These are phyloP conservation scores for Phytophthora sojae DNA, from an alignment of 352 stramenopile species.

Conservation along the genomic window DNA sequence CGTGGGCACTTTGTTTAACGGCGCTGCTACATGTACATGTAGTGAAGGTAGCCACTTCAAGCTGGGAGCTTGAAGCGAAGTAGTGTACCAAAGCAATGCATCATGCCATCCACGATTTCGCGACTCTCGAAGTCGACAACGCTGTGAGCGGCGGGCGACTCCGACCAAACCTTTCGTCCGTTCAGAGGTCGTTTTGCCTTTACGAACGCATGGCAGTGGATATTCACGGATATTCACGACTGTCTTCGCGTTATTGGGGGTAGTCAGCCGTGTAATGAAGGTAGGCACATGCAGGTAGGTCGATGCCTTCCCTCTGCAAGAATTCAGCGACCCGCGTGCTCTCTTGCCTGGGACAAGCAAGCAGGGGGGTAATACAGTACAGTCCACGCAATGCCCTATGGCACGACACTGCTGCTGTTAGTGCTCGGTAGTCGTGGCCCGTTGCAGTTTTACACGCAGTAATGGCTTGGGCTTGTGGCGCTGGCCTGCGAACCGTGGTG, in stretches of 20 bases:
- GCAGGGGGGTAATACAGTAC: not conserved
- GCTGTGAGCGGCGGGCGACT: slow-evolving; percentile 1
- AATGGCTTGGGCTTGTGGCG: slow-evolving; percentile 18
- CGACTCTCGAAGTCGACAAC: slow-evolving; percentile 1
- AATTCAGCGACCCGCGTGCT: slow-evolving; percentile 17
- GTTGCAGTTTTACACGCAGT: slow-evolving; percentile 15
- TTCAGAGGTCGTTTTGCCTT: not conserved
- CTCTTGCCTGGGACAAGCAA: slow-evolving; percentile 31
- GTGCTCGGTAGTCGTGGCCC: slow-evolving; percentile 16
- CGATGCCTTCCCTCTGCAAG: slow-evolving; percentile 9
- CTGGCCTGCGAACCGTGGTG: not conserved
- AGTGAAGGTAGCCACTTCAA: not conserved
- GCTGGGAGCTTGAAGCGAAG: not conserved
- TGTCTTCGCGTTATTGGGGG: not conserved
- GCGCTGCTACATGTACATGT: slow-evolving; percentile 10
- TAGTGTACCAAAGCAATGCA: not conserved
- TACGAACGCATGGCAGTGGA: slow-evolving; percentile 7
- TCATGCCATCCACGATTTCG: slow-evolving; percentile 10
- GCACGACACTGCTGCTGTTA: slow-evolving; percentile 16
- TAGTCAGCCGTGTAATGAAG: not conserved
- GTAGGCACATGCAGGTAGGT: too few relatives aligned
- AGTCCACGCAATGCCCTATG: not conserved
- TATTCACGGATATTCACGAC: slow-evolving; percentile 14
- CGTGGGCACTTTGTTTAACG: not conserved
- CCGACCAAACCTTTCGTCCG: slow-evolving; percentile 10